Evolutionary conservation across 2,329 filamentous ascomycete species (phyloP).

Genomic region (Penicillium freii): DNA sequence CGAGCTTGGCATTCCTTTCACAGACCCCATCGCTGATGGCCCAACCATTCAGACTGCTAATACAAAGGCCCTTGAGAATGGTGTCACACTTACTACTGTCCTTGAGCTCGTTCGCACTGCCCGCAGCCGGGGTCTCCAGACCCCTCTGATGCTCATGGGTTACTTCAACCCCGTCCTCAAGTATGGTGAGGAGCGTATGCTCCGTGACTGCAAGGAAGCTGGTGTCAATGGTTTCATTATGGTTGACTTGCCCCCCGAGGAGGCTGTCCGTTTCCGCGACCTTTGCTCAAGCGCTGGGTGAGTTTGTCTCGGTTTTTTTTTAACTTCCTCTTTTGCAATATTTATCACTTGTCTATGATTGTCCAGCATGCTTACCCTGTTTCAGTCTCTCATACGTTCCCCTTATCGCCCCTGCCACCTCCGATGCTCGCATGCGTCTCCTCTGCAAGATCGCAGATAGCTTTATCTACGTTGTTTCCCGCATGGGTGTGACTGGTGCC

Average conservation of each 20-base stretch:
- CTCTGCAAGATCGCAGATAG: conserved; percentile 96
- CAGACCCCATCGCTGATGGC: conserved; percentile 95
- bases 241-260: conserved; percentile 91
- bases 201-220: conserved; percentile 77
- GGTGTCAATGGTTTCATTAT: conserved; percentile 96
- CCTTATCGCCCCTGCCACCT: conserved; percentile 92
- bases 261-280: conserved; percentile 71
- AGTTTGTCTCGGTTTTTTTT: conserved; percentile 5
- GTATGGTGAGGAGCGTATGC: conserved; percentile 87
- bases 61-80: conserved; percentile 83
- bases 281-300: conserved; percentile 37
- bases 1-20: conserved; percentile 94
- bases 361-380: background rate
- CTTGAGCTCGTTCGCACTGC: conserved; percentile 82
- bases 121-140: conserved; percentile 70
- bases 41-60: conserved; percentile 96
- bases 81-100: conserved; percentile 75
- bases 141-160: conserved; percentile 91
- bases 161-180: conserved; percentile 97
- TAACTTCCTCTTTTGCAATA: background rate
- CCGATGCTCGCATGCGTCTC: conserved; percentile 88
- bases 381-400: conserved; percentile 85
- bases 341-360: background rate
- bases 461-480: conserved; percentile 97
- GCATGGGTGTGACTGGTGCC: conserved; percentile 94